Evolutionary conservation across 768 basidiomycete genomes (phyloP).

Genomic region (Tulasnella sp.): DNA sequence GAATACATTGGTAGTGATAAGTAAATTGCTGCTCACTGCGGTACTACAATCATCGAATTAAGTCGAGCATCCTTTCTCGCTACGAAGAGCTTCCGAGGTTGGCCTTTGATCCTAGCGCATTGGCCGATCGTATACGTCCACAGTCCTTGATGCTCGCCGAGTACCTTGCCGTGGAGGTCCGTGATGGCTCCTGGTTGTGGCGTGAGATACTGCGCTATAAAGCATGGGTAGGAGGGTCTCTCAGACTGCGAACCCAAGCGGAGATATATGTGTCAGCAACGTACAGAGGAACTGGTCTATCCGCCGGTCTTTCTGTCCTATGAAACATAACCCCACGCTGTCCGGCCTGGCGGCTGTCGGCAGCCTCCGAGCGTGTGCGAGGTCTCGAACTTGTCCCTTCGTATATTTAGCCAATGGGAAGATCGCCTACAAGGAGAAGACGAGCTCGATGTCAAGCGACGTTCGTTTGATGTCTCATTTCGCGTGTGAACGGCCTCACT

Average conservation of each 20-base stretch:
- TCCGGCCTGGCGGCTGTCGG: slow-evolving; percentile 69
- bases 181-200: slow-evolving; percentile 61
- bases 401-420: slow-evolving; percentile 62
- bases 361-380: slow-evolving; percentile 51
- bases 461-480: background rate
- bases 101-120: slow-evolving; percentile 53
- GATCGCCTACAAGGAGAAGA: slow-evolving; percentile 35
- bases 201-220: slow-evolving; percentile 61
- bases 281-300: slow-evolving; percentile 67
- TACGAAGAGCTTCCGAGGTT: slow-evolving; percentile 56
- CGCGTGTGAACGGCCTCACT: background rate
- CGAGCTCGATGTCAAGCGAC: too few relatives aligned
- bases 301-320: slow-evolving; percentile 57
- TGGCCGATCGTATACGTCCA: slow-evolving; percentile 87
- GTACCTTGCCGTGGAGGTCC: slow-evolving; percentile 40
- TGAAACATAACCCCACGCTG: slow-evolving; percentile 92
- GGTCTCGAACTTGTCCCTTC: slow-evolving; percentile 60
- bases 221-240: background rate
- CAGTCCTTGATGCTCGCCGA: slow-evolving; percentile 59
- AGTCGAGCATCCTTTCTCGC: slow-evolving; percentile 48
- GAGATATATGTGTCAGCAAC: too few relatives aligned
- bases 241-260: background rate
- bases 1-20: slow-evolving; percentile 20
- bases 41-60: slow-evolving; percentile 69
- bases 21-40: slow-evolving; percentile 30